Percentiles rank a stretch among this genome's conserved stretches.
These are phyloP conservation scores for Microthyrium microscopicum DNA, from an alignment of 2,329 filamentous ascomycete genomes.

Conservation along the genomic window DNA sequence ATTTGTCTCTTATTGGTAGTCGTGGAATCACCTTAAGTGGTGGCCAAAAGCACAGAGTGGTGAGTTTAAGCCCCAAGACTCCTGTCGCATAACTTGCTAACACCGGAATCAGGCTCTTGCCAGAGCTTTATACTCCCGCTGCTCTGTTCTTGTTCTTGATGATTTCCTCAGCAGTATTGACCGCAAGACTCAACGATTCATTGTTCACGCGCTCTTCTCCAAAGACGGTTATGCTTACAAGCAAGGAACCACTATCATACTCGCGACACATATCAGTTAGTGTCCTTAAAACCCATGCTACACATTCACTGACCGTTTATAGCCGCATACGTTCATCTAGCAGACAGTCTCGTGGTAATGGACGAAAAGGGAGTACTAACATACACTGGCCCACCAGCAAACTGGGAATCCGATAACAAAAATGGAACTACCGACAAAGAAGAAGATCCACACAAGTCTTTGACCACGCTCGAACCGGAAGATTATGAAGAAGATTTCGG, in stretches of 20 bases:
- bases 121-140: constrained; percentile 8
- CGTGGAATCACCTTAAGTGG: constrained; percentile 7
- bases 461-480: not conserved
- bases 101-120: constrained; percentile 3
- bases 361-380: not conserved
- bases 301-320: not conserved
- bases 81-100: not conserved
- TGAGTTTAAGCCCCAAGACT: not conserved
- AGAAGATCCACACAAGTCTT: too few relatives aligned
- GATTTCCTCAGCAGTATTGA: constrained; percentile 8
- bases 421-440: not conserved
- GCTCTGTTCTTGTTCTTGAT: constrained; percentile 5
- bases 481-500: not conserved
- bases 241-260: constrained; percentile 5
- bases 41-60: constrained; percentile 8
- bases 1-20: constrained; percentile 6
- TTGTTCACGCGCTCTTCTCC: constrained; percentile 4
- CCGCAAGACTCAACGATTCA: constrained; percentile 2
- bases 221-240: constrained; percentile 1
- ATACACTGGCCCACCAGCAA: constrained; percentile 1
- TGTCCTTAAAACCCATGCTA: not conserved
- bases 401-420: not conserved
- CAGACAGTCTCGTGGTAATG: constrained; percentile 9
- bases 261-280: constrained; percentile 8
- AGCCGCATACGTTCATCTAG: constrained; percentile 4